phyloP scores from a whole-genome alignment of 371 early-diverging fungal genomes.

The Zychaea mexicana region DNA sequence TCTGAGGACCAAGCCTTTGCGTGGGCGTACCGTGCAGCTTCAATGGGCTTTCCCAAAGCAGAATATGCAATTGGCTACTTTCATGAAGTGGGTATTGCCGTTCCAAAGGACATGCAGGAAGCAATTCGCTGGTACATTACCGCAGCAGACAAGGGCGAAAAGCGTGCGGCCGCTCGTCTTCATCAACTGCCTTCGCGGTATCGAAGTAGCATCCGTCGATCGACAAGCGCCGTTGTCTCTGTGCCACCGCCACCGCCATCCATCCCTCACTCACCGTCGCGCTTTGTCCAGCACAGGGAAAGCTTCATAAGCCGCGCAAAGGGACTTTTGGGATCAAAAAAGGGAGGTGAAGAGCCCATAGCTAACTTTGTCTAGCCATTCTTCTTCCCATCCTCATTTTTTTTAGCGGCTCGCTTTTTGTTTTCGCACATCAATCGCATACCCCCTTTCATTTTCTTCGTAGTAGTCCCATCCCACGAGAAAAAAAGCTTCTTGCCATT shows the following conservation, averaged over 20 bases:
- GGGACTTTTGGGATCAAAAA: constrained; percentile 5
- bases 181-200: constrained; percentile 14
- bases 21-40: constrained; percentile 81
- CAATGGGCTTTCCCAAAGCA: constrained; percentile 80
- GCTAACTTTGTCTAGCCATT: constrained; percentile 9
- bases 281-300: background rate
- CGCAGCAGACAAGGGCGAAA: constrained; percentile 50
- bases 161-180: constrained; percentile 34
- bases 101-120: constrained; percentile 61
- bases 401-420: too few relatives aligned
- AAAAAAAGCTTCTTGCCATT: too few relatives aligned
- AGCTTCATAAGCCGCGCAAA: constrained; percentile 5
- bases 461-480: too few relatives aligned
- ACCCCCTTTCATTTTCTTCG: background rate
- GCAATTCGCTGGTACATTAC: constrained; percentile 77
- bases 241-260: constrained; percentile 3
- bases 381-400: background rate
- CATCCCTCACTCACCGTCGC: background rate
- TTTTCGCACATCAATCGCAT: background rate
- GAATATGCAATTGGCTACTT: constrained; percentile 95
- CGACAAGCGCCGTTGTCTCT: background rate
- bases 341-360: background rate
- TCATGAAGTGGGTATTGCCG: constrained; percentile 86
- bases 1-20: constrained; percentile 89
- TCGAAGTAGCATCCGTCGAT: background rate